Percentiles rank a stretch among this genome's conserved stretches.
These are phyloP conservation scores for Epichloe baconii DNA, from an alignment of 2,329 filamentous ascomycete genomes.

Conservation along the genomic window DNA sequence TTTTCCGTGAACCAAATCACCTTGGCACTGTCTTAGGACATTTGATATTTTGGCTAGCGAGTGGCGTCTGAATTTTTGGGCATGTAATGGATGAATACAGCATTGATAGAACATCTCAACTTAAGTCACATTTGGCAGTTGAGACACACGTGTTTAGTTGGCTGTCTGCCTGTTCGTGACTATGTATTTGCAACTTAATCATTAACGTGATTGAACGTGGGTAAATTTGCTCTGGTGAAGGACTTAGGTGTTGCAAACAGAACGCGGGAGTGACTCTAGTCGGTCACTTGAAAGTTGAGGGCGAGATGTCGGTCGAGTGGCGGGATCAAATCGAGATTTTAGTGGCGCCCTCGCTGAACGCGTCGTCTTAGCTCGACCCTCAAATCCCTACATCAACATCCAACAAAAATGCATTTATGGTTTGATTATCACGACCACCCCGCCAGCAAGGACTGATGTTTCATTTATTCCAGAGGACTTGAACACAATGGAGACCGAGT, in stretches of 20 bases:
- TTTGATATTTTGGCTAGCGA: not conserved
- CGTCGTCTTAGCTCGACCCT: not conserved
- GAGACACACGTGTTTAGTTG: too few relatives aligned
- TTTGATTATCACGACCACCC: not conserved
- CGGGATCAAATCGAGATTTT: not conserved
- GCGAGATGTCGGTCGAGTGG: constrained; percentile 1
- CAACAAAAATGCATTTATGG: not conserved
- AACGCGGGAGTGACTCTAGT: not conserved
- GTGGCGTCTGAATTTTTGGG: constrained; percentile 3
- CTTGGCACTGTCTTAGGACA: not conserved
- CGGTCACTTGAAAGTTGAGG: not conserved
- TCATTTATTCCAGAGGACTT: not conserved
- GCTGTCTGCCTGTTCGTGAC: too few relatives aligned
- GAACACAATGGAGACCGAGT: constrained; percentile 17
- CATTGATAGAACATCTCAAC: not conserved
- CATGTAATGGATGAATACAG: not conserved
- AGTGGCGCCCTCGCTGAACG: not conserved
- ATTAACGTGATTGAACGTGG: not conserved
- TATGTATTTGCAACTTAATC: not conserved
- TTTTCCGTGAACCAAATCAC: not conserved
- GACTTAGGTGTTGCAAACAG: not conserved
- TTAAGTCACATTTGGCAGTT: not conserved
- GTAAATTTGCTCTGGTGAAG: not conserved
- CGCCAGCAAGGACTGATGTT: not conserved
- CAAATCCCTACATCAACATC: not conserved